These are phyloP conservation scores for Hordeum vulgare DNA, from an alignment of 176 grass and related monocot genomes.

Conservation along the genomic window DNA sequence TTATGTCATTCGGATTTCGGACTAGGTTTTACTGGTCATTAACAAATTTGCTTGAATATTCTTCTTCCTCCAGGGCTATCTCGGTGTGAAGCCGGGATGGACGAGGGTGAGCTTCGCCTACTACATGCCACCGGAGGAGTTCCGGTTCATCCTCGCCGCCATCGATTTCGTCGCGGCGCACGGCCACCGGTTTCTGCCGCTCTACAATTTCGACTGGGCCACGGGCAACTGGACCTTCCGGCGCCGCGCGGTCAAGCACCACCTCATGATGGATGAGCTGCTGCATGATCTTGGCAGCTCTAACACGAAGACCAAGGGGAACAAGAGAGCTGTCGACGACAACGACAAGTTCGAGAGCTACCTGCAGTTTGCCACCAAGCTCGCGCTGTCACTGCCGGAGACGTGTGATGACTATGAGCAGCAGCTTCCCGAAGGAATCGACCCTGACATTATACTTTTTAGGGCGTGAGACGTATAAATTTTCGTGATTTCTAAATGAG, in stretches of 20 bases:
- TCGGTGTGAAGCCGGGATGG: conserved; percentile 81
- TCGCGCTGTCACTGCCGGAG: conserved; percentile 39
- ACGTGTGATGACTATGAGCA: background rate
- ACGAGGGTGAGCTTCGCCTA: conserved; percentile 79
- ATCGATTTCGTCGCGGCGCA: conserved; percentile 65
- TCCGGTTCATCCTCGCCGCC: conserved; percentile 49
- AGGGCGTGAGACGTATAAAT: conserved; percentile 2
- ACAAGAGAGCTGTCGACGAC: background rate
- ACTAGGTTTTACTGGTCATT: background rate
- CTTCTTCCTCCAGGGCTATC: conserved; percentile 37
- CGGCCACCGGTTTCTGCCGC: conserved; percentile 69
- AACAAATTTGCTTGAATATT: background rate
- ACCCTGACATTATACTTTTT: conserved; percentile 32
- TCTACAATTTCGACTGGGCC: conserved; percentile 68
- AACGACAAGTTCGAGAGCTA: conserved; percentile 15
- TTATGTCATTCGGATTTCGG: background rate
- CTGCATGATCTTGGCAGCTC: background rate
- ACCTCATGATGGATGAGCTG: conserved; percentile 29
- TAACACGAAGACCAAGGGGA: background rate
- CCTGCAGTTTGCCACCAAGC: conserved; percentile 19
- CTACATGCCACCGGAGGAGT: conserved; percentile 58
- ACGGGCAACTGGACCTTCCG: conserved; percentile 73
- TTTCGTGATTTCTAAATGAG: background rate
- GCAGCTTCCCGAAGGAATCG: conserved; percentile 20
- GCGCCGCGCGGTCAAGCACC: conserved; percentile 25